A percentile compares a stretch with the other conserved stretches of the same genome.
Evolutionary conservation across 2,329 filamentous ascomycete species (phyloP).

Genomic region (Sphaceloma murrayae): DNA sequence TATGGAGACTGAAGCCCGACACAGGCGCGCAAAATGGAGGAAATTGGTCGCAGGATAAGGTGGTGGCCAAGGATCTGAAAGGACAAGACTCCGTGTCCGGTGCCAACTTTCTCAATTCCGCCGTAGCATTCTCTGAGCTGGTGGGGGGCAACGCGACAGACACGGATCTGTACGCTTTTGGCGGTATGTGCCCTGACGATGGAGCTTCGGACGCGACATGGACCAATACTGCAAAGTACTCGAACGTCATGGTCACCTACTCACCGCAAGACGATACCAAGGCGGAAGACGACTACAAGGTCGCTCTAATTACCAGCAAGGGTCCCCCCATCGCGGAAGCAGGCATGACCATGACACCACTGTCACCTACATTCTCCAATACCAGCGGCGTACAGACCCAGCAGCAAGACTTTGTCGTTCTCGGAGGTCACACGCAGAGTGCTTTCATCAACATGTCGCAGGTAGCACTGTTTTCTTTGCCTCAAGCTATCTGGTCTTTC

Average conservation of each 20-base stretch:
- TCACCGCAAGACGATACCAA: conserved; percentile 35
- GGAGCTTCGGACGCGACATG: conserved; percentile 44
- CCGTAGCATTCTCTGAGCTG: conserved; percentile 59
- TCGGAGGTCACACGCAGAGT: conserved; percentile 72
- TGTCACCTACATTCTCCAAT: conserved; percentile 58
- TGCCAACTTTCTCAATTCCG: conserved; percentile 49
- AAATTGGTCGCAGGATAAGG: conserved; percentile 44
- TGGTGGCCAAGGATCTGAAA: conserved; percentile 29
- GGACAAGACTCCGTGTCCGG: conserved; percentile 29
- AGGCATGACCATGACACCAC: conserved; percentile 70
- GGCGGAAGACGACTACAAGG: conserved; percentile 36
- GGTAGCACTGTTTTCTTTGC: conserved; percentile 75
- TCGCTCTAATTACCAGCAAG: conserved; percentile 41
- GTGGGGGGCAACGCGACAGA: conserved; percentile 45
- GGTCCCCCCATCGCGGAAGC: conserved; percentile 70
- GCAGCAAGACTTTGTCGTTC: conserved; percentile 66
- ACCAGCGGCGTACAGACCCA: conserved; percentile 53
- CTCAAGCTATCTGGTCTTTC: conserved; percentile 80
- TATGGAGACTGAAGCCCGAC: conserved; percentile 60
- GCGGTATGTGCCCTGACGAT: conserved; percentile 70
- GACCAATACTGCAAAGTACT: conserved; percentile 65
- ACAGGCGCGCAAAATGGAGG: conserved; percentile 37
- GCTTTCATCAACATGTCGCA: conserved; percentile 95
- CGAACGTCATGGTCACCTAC: conserved; percentile 66
- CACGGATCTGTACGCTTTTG: conserved; percentile 63